Evolutionary conservation across 768 basidiomycete genomes (phyloP).

Genomic region (Plicaturopsis crispa): DNA sequence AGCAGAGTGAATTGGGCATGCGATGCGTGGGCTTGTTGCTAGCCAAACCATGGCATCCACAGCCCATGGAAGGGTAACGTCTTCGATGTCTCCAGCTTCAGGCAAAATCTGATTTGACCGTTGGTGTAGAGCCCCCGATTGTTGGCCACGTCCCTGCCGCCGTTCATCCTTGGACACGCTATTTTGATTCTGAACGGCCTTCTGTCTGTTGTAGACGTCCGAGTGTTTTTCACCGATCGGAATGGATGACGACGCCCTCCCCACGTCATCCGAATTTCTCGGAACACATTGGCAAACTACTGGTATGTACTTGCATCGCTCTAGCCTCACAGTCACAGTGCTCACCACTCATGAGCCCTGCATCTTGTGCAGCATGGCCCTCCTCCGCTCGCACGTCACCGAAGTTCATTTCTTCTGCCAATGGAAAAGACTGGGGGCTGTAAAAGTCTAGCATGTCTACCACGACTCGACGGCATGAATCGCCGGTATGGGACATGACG

Average conservation of each 20-base stretch:
- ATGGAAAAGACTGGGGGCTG: conserved; percentile 84
- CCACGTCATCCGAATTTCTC: conserved; percentile 1
- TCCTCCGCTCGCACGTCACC: conserved; percentile 90
- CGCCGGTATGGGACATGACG: conserved; percentile 72
- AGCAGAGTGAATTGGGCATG: conserved; percentile 70
- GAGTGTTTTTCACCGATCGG: conserved; percentile 19
- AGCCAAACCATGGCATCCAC: conserved; percentile 40
- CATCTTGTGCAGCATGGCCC: conserved; percentile 95
- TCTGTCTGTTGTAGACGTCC: conserved; percentile 53
- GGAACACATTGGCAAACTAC: conserved; percentile 67
- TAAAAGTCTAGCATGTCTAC: conserved; percentile 68
- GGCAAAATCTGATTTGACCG: no score
- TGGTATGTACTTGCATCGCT: conserved; percentile 87
- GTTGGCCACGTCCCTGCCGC: conserved; percentile 66
- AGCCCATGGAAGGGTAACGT: conserved; percentile 50
- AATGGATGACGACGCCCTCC: background rate
- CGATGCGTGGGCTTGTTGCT: conserved; percentile 52
- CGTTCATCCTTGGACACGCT: conserved; percentile 78
- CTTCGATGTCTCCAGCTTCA: no score
- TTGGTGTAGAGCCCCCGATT: conserved; percentile 73
- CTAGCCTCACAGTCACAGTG: no score
- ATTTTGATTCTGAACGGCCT: conserved; percentile 74
- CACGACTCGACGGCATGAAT: conserved; percentile 79
- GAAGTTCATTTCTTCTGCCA: conserved; percentile 71
- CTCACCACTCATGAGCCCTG: conserved; percentile 97